Base-by-base conservation (phyloP, 441 rosid species). In the Viola pubescens region DNA sequence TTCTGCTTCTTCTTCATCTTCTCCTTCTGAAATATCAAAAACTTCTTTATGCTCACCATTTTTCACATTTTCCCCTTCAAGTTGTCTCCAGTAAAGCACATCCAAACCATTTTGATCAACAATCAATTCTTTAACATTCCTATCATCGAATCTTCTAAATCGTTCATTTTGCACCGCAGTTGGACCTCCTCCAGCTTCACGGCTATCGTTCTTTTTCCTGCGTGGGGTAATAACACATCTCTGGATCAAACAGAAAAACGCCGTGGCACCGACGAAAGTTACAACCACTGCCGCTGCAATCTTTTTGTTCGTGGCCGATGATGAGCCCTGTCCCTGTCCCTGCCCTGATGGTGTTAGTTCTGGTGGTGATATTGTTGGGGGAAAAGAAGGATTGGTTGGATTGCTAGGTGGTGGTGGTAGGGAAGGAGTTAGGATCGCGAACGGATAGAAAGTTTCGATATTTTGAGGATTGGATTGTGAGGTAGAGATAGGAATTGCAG, bases 61-160 rank as follows among this genome's bases (percentile, higher is more conserved):
- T 6, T 40, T 64, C 63, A 59, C 73, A 41, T 72, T 71, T 40
- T 62, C 63, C 42, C 64, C 81, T 54, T 78, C 79, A 43, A 75
- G 80, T 65, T 76, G 76, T 61, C 79, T 85, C 97, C 95, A 90
- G 56, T 88, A 94, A 64, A 86, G 66, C 49, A 90, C 91, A 73
- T 90, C 97, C 66, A 78, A 71, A 0, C 99, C 97, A 60, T 86
- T 77, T 62, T 88, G 97, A 45, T 90, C 90, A 10, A 87, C 81
- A 12, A 86, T 78, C 65, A 90, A 50, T 1, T 83, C 91, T 61
- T 79, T 78, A 6, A 83, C 41, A 64, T 67, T 77, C 16, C 82
- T 81, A 13, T 77, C 82, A 59, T 77, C 82, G 57, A 79, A 34
- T 58, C 82, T 51, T 1, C 41, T 56, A 45, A 83, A 79, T 52